These are phyloP conservation scores for Dactylella cylindrospora DNA, from an alignment of 2,329 filamentous ascomycete genomes.

Conservation along the genomic window DNA sequence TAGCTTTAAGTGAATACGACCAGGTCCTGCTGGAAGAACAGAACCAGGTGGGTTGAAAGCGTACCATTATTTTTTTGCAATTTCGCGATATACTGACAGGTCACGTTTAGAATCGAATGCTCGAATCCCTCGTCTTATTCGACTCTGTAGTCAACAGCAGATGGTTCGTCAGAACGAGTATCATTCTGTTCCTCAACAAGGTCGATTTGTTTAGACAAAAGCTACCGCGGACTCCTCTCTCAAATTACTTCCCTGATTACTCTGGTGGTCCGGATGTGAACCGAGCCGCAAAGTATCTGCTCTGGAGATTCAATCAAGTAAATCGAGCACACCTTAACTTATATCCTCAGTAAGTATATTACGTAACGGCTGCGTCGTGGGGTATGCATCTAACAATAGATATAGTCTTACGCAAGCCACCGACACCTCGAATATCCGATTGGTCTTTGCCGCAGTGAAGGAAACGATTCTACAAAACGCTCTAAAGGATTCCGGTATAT, in stretches of 20 bases:
- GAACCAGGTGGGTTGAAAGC: slow-evolving; percentile 71
- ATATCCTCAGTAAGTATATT: slow-evolving; percentile 82
- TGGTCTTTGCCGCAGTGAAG: slow-evolving; percentile 97
- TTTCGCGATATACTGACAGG: slow-evolving; percentile 11
- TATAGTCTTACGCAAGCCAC: slow-evolving; percentile 92
- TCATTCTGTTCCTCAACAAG: slow-evolving; percentile 98
- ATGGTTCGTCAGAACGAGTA: slow-evolving; percentile 99
- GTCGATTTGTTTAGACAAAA: slow-evolving; percentile 98
- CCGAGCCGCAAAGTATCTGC: slow-evolving; percentile 92
- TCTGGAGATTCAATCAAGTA: slow-evolving; percentile 99
- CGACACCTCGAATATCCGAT: slow-evolving; percentile 94
- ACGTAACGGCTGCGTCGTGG: slow-evolving; percentile 43
- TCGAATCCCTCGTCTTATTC: slow-evolving; percentile 94
- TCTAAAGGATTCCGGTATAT: slow-evolving; percentile 94
- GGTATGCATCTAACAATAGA: slow-evolving; percentile 14
- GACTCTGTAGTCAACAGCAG: slow-evolving; percentile 98
- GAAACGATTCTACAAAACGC: slow-evolving; percentile 98
- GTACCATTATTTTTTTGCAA: background rate
- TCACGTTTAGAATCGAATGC: slow-evolving; percentile 83
- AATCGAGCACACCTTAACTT: slow-evolving; percentile 94
- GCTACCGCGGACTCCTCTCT: slow-evolving; percentile 80
- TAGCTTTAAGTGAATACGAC: slow-evolving; percentile 96
- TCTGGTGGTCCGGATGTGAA: slow-evolving; percentile 97
- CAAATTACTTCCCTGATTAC: slow-evolving; percentile 97
- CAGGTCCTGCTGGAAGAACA: slow-evolving; percentile 95